Evolutionary conservation across 2,329 filamentous ascomycete genomes (phyloP).

Genomic region (Juglanconis oblonga): DNA sequence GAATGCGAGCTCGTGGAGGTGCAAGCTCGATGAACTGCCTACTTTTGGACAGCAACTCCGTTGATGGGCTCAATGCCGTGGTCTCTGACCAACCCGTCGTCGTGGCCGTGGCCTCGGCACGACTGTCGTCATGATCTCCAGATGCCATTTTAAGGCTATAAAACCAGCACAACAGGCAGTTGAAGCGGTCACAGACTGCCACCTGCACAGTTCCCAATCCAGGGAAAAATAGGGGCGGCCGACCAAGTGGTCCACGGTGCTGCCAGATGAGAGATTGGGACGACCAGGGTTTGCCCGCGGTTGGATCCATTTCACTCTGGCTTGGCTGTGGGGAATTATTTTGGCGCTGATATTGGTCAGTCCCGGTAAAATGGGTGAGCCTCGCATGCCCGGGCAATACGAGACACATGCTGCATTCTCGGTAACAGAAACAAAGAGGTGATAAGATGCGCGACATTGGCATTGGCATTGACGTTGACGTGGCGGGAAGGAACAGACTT

Average conservation of each 20-base stretch:
- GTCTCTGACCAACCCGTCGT: too few species aligned
- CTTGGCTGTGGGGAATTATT: background rate
- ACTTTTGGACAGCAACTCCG: too few species aligned
- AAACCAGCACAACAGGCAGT: constrained; percentile 1
- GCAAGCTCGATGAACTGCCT: too few species aligned
- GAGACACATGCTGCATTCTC: background rate
- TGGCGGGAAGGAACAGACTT: background rate
- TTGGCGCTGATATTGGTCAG: background rate
- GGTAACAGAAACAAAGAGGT: background rate
- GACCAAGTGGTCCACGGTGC: background rate
- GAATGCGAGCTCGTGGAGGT: too few species aligned
- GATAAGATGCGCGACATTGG: background rate
- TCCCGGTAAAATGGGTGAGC: background rate
- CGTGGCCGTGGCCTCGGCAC: background rate
- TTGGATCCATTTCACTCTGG: background rate
- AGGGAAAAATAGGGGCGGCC: constrained; percentile 1
- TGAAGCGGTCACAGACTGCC: constrained; percentile 1
- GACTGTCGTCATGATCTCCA: constrained; percentile 9
- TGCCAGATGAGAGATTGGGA: constrained; percentile 2
- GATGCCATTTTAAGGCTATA: background rate
- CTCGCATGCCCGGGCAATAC: background rate
- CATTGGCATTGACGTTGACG: background rate
- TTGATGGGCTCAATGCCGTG: background rate
- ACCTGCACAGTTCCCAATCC: constrained; percentile 1
- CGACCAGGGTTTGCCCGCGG: background rate